Conservation (phyloP, 2,329 filamentous ascomycete species). For the Aspergillus uvarum region DNA sequence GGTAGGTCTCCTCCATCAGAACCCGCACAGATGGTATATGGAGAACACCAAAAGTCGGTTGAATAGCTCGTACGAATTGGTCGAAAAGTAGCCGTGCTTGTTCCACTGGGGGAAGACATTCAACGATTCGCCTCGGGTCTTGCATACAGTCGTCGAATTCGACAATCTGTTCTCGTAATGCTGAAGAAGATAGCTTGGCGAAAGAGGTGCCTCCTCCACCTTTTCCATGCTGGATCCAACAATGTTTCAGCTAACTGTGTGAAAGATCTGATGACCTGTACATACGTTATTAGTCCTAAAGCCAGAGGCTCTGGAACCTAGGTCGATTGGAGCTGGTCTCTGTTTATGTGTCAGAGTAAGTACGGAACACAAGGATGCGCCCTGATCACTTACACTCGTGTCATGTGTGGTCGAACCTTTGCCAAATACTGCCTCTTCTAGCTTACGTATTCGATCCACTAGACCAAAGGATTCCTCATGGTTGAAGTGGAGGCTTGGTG, state of each 20-base stretch:
- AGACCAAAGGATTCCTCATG: neutral
- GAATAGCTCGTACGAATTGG: slow-evolving; percentile 6
- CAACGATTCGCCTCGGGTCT: neutral
- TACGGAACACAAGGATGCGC: neutral
- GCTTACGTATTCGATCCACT: neutral
- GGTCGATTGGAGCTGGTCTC: neutral
- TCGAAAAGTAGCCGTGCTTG: slow-evolving; percentile 5
- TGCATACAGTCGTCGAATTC: neutral
- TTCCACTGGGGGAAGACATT: neutral
- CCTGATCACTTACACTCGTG: neutral
- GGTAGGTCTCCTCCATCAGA: slow-evolving; percentile 5
- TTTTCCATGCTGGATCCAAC: neutral
- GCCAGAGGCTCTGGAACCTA: neutral
- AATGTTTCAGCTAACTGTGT: neutral
- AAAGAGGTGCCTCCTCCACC: neutral
- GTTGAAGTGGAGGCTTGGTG: neutral
- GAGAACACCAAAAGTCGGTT: slow-evolving; percentile 5
- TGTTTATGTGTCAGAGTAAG: neutral
- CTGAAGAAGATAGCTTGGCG: neutral
- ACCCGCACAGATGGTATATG: slow-evolving; percentile 1
- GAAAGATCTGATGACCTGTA: neutral
- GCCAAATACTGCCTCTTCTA: slow-evolving; percentile 3
- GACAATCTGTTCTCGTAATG: neutral
- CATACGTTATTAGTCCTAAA: neutral
- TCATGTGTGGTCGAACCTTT: neutral